Base-by-base conservation (phyloP, 1,284 basidiomycete genomes). In the Pisolithus thermaeus region DNA sequence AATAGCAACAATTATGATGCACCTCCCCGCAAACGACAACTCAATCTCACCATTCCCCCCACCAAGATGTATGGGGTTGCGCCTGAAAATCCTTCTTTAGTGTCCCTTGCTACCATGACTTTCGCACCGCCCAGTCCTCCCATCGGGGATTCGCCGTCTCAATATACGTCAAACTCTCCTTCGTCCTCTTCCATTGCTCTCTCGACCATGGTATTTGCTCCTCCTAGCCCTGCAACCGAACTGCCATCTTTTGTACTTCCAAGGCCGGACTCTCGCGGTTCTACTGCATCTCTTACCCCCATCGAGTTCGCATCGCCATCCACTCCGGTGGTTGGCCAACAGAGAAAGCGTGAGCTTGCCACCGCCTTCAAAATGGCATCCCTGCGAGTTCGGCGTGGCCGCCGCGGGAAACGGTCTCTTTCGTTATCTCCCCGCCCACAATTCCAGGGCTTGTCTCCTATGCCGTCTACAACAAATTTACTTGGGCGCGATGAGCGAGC, bases 401-500 rank as follows among this genome's bases (percentile, higher is more conserved):
- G 51, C 20, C 25, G 58, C 4, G 58, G 49, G 23, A 66, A 60
- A 50, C 65, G 62, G n/a, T 59, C 68, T 45, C 51, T 39, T 28
- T 50, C 50, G 12, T 54, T 47, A 20, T 59, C 56, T 3, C 55
- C 52, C 27, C 55, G 51, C 2, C 55, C 46, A 49, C 44, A 30
- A 11, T 45, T 28, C 23, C 42, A 43, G n/a, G 12, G n/a, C 7
- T 20, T 43, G 25, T 20, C 35, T 27, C 43, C 50, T 50, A 52
- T 62, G 16, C 81, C 83, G 0, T 78, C 80, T 1, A 86, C 84
- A 5, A 83, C 81, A 3, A 90, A 90, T 64, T 70, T 77, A 52
- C 80, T 92, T 37, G 73, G 75, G 52, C 70, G 83, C 9, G 74
- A 78, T 22, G 83, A 89, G 58, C 84, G 89, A 22, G 79, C 84